Evolutionary conservation across 306 rosid genomes (phyloP).

Genomic region (Vachellia pachyceras): DNA sequence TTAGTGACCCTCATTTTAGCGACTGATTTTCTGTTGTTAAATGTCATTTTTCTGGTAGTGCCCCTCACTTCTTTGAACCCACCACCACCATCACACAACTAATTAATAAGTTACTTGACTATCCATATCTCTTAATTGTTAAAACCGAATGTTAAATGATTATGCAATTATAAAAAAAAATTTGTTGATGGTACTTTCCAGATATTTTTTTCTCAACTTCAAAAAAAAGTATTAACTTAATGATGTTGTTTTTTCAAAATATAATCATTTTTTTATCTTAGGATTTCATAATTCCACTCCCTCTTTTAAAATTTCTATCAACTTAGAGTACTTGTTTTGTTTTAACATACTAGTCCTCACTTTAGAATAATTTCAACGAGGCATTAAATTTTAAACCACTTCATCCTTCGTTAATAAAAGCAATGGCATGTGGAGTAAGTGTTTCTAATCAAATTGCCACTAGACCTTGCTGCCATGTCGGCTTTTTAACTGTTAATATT

Average conservation of each 20-base stretch:
- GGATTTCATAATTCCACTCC: not conserved
- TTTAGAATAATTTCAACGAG: not conserved
- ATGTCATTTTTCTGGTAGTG: no score
- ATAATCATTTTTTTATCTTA: not conserved
- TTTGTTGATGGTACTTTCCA: not conserved
- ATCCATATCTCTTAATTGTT: not conserved
- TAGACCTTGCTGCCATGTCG: not conserved
- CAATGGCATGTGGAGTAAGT: not conserved
- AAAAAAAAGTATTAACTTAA: not conserved
- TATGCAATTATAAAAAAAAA: not conserved
- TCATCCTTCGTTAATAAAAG: not conserved
- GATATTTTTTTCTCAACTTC: not conserved
- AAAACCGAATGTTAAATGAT: not conserved
- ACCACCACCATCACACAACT: no score
- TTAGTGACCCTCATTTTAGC: no score
- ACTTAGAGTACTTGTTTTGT: not conserved
- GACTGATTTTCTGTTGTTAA: no score
- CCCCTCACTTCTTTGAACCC: not conserved
- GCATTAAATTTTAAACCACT: not conserved
- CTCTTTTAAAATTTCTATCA: not conserved
- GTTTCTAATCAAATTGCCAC: not conserved
- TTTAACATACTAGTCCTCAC: not conserved
- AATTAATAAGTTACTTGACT: no score
- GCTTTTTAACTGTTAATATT: not conserved
- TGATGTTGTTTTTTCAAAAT: not conserved